Percentiles rank a stretch among this genome's conserved stretches.
Conservation (phyloP, 192 early-diverging fungal species). For the Linderina pennispora region DNA sequence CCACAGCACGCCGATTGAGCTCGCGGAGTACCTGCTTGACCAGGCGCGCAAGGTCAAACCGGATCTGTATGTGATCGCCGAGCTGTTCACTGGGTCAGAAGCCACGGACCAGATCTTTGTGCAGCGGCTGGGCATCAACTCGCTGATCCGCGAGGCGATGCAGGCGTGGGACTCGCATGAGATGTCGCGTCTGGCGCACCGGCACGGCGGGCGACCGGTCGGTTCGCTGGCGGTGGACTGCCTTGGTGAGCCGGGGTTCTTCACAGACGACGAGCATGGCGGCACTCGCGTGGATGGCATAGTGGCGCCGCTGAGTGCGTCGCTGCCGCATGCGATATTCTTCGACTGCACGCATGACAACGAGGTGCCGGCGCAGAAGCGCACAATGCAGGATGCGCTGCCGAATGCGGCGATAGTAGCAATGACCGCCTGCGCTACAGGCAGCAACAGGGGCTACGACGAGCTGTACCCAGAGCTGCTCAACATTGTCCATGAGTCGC, state of each 20-base stretch:
- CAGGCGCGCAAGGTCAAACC: slow-evolving; percentile 77
- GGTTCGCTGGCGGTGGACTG: slow-evolving; percentile 77
- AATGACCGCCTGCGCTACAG: slow-evolving; percentile 86
- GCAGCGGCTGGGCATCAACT: slow-evolving; percentile 88
- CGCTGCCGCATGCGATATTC: slow-evolving; percentile 87
- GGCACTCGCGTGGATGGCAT: slow-evolving; percentile 37
- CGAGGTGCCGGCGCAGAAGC: slow-evolving; percentile 89
- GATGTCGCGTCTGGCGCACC: slow-evolving; percentile 83
- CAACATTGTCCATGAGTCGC: slow-evolving; percentile 82
- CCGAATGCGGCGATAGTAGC: slow-evolving; percentile 87
- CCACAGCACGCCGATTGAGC: slow-evolving; percentile 94
- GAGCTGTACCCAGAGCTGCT: slow-evolving; percentile 85
- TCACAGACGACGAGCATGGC: slow-evolving; percentile 43
- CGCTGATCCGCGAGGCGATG: slow-evolving; percentile 97
- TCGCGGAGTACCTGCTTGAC: slow-evolving; percentile 90
- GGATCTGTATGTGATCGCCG: slow-evolving; percentile 94
- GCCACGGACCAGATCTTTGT: slow-evolving; percentile 93
- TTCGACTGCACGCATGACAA: slow-evolving; percentile 99
- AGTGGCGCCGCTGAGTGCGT: slow-evolving; percentile 70
- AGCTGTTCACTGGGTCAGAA: slow-evolving; percentile 97
- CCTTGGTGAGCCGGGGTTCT: slow-evolving; percentile 46
- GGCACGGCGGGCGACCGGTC: slow-evolving; percentile 86
- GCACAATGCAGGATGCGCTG: slow-evolving; percentile 84
- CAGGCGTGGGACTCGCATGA: slow-evolving; percentile 92
- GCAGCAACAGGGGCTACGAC: slow-evolving; percentile 97